Evolutionary conservation across 352 stramenopile species (phyloP).

Genomic region (Globisporangium radiosum): DNA sequence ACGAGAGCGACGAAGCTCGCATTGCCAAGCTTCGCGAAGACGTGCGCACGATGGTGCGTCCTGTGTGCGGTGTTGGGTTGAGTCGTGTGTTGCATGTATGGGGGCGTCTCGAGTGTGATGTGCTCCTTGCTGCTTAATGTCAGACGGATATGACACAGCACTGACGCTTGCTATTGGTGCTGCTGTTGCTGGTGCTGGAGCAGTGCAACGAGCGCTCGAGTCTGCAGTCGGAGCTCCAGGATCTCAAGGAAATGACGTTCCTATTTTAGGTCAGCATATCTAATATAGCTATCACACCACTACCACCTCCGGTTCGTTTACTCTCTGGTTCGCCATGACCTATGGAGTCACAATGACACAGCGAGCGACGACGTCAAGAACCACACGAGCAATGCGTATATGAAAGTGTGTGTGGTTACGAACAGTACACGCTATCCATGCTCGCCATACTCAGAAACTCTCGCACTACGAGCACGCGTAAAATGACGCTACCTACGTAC

Average conservation of each 20-base stretch:
- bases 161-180: constrained; percentile 3
- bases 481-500: background rate
- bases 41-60: constrained; percentile 42
- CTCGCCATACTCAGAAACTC: too few relatives aligned
- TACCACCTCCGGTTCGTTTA: background rate
- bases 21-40: constrained; percentile 50
- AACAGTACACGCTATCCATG: background rate
- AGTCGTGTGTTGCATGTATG: background rate
- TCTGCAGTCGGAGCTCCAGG: constrained; percentile 47
- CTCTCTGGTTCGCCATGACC: background rate
- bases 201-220: constrained; percentile 52
- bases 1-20: constrained; percentile 42
- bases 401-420: background rate
- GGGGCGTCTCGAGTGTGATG: background rate
- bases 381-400: background rate
- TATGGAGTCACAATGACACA: background rate
- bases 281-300: background rate
- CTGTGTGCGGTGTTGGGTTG: background rate
- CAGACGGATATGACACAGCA: background rate
- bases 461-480: too few relatives aligned
- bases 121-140: background rate
- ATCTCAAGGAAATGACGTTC: constrained; percentile 49
- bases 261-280: constrained; percentile 23
- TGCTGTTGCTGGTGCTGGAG: background rate
- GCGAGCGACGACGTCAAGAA: background rate